Percentiles rank a stretch among this genome's conserved stretches.
These are phyloP conservation scores for Hirsutella rhossiliensis DNA, from an alignment of 2,329 filamentous ascomycete species.

Conservation along the genomic window DNA sequence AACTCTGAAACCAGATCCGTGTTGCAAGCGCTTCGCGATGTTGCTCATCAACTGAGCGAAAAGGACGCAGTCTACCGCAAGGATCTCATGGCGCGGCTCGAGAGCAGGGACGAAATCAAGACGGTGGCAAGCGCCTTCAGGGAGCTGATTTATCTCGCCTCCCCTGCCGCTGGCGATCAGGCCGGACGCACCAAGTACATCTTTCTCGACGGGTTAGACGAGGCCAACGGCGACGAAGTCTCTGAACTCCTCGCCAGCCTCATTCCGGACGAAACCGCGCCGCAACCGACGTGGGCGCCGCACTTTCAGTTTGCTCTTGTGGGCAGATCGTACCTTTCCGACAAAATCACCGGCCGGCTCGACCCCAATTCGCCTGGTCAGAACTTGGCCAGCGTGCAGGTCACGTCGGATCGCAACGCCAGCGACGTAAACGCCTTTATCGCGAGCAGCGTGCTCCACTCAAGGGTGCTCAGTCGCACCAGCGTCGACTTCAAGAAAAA, in stretches of 20 bases:
- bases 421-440: slow-evolving; percentile 31
- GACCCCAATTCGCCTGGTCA: slow-evolving; percentile 18
- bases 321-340: slow-evolving; percentile 29
- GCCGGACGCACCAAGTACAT: slow-evolving; percentile 25
- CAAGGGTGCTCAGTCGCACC: slow-evolving; percentile 22
- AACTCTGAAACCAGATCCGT: slow-evolving; percentile 32
- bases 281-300: slow-evolving; percentile 6
- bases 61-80: slow-evolving; percentile 32
- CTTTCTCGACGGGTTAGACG: slow-evolving; percentile 35
- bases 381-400: slow-evolving; percentile 25
- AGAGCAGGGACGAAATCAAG: slow-evolving; percentile 27
- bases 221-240: slow-evolving; percentile 26
- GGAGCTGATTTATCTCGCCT: slow-evolving; percentile 25
- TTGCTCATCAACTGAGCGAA: slow-evolving; percentile 34
- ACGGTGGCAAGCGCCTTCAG: slow-evolving; percentile 31
- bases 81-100: slow-evolving; percentile 20
- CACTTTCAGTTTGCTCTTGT: slow-evolving; percentile 25
- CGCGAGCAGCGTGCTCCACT: slow-evolving; percentile 24
- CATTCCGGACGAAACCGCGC: slow-evolving; percentile 11
- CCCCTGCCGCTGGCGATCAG: slow-evolving; percentile 22
- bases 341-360: slow-evolving; percentile 21
- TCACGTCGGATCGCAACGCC: slow-evolving; percentile 29
- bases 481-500: slow-evolving; percentile 20
- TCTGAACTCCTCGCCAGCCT: slow-evolving; percentile 23
- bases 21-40: slow-evolving; percentile 29